Base-by-base conservation (phyloP, 441 rosid genomes). In the Arabidopsis lyrata region DNA sequence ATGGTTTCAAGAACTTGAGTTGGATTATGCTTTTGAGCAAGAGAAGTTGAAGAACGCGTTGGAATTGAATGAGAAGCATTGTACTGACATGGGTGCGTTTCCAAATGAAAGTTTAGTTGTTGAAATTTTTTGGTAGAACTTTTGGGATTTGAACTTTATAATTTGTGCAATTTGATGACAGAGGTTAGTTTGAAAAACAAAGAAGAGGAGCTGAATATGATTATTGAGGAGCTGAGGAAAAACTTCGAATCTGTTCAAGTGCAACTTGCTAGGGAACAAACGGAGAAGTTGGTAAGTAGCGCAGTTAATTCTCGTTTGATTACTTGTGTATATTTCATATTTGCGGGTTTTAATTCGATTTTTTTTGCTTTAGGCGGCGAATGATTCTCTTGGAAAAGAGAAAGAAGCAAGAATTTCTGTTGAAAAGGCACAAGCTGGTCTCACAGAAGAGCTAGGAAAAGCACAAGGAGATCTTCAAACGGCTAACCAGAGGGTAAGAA, bases 1-100 rank as follows among this genome's bases (percentile, higher is more conserved):
- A 74, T 89, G 94, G 94, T 86, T 87, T 74, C 94, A 86, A 82
- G 91, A 89, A 73, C 86, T 86, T 3, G 90, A 89, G 82, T 81
- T 82, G 42, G 87, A 76, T 73, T 85, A 81, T 16, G 83, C 84
- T 13, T 80, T 81, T 35, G 88, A 87, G 77, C 88, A 81, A 52
- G 85, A 85, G 77, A 82, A 80, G 61, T 70, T 87, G 72, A 79
- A 81, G 63, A 77, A 41, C 74, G 80, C 80, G 6, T 72, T 83
- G 78, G 85, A 82, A 60, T 44, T 72, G 64, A 75, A 78, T 9
- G 86, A 85, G 79, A 83, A 70, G 71, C 80, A 76, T 72, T 86
- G 85, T 27, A 80, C 75, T 63, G 91, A 87, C 66, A 79, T 78
- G 52, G 91, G 91, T 87, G 77, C 59, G 72, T 54, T 50, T 52